These are phyloP conservation scores for Magnaporthiopsis incrustans DNA, from an alignment of 2,329 filamentous ascomycete genomes.

Conservation along the genomic window DNA sequence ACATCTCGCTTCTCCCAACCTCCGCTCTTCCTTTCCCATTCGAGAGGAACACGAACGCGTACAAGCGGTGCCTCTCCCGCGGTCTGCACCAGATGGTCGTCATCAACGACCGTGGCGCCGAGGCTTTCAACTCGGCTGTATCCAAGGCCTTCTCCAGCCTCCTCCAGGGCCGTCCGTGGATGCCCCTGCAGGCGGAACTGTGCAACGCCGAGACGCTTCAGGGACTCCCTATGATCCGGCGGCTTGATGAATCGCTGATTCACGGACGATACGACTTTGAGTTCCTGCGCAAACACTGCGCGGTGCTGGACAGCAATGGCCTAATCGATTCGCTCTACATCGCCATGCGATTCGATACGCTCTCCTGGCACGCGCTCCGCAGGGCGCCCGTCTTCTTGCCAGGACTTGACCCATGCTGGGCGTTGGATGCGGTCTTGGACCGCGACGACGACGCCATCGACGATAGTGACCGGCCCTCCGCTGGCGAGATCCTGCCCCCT, in stretches of 20 bases:
- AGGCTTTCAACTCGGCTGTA: slow-evolving; percentile 41
- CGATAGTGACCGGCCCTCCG: slow-evolving; percentile 26
- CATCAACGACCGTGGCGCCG: slow-evolving; percentile 39
- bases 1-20: slow-evolving; percentile 50
- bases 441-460: slow-evolving; percentile 20
- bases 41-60: slow-evolving; percentile 53
- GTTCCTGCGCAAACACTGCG: slow-evolving; percentile 46
- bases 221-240: slow-evolving; percentile 52
- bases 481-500: slow-evolving; percentile 36
- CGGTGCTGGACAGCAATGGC: slow-evolving; percentile 44
- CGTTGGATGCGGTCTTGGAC: slow-evolving; percentile 42
- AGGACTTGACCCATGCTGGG: slow-evolving; percentile 48
- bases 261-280: slow-evolving; percentile 37
- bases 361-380: slow-evolving; percentile 48
- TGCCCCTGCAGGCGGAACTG: slow-evolving; percentile 49
- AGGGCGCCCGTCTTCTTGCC: slow-evolving; percentile 39
- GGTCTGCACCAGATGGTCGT: slow-evolving; percentile 51
- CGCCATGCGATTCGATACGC: slow-evolving; percentile 42
- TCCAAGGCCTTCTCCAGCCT: slow-evolving; percentile 40
- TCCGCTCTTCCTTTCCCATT: slow-evolving; percentile 49
- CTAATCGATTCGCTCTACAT: slow-evolving; percentile 54
- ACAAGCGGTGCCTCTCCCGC: slow-evolving; percentile 52
- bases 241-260: slow-evolving; percentile 36
- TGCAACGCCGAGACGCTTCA: slow-evolving; percentile 47
- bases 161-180: slow-evolving; percentile 43